Evolutionary conservation across 2,329 filamentous ascomycete genomes (phyloP).

Genomic region (Venturiaceae sp.): DNA sequence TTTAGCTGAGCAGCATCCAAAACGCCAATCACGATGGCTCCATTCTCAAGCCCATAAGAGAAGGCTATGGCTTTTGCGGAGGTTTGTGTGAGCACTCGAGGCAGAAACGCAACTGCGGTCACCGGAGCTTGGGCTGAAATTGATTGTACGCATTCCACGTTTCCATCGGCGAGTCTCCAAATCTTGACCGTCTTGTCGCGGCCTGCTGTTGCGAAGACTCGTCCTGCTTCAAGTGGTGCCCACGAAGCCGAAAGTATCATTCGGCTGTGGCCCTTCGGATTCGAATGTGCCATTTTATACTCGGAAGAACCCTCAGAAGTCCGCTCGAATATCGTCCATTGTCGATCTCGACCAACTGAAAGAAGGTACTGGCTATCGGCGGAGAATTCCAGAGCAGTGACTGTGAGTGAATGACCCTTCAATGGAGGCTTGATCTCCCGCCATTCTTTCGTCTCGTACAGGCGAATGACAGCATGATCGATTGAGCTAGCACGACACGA

Average conservation of each 20-base stretch:
- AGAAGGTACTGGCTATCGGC: conserved; percentile 63
- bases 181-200: conserved; percentile 73
- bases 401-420: conserved; percentile 76
- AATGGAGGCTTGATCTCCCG: conserved; percentile 77
- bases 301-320: conserved; percentile 23
- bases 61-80: conserved; percentile 11
- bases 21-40: conserved; percentile 11
- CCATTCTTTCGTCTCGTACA: conserved; percentile 84
- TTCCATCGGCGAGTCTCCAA: conserved; percentile 32
- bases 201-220: conserved; percentile 75
- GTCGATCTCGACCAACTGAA: conserved; percentile 82
- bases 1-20: conserved; percentile 6
- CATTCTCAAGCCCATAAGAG: conserved; percentile 18
- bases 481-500: conserved; percentile 87
- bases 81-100: background rate
- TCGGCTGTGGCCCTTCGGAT: conserved; percentile 77
- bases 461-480: conserved; percentile 86
- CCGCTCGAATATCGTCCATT: conserved; percentile 75
- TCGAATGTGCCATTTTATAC: conserved; percentile 53
- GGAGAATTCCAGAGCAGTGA: conserved; percentile 74
- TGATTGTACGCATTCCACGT: conserved; percentile 14
- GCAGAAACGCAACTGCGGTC: conserved; percentile 23
- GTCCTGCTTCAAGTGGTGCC: conserved; percentile 45
- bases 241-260: conserved; percentile 91
- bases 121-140: conserved; percentile 18